These are phyloP conservation scores for Smallanthus sonchifolius DNA, from an alignment of 129 eudicot species.

Conservation along the genomic window DNA sequence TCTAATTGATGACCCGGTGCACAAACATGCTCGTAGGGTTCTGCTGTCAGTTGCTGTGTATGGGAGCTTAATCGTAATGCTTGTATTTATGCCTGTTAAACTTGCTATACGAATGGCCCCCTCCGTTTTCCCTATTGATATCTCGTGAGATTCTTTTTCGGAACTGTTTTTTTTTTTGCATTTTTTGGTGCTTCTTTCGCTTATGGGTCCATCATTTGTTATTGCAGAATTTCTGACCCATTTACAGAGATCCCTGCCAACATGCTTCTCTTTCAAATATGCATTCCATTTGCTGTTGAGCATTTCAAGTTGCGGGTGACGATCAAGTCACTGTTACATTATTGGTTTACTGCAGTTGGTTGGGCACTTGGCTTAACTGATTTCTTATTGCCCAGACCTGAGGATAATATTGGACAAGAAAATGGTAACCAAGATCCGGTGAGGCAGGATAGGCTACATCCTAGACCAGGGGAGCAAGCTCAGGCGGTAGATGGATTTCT, in stretches of 20 bases:
- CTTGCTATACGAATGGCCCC: conserved; percentile 93
- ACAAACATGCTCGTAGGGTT: conserved; percentile 97
- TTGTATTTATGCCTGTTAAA: conserved; percentile 85
- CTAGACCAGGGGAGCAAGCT: conserved; percentile 39
- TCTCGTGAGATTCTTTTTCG: conserved; percentile 51
- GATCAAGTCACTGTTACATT: conserved; percentile 71
- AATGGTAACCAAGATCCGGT: conserved; percentile 53
- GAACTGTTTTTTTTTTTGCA: conserved; percentile 2
- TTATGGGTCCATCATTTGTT: background rate
- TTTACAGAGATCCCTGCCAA: conserved; percentile 97
- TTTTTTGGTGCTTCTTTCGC: conserved; percentile 14
- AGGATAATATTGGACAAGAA: conserved; percentile 57
- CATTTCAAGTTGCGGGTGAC: conserved; percentile 85
- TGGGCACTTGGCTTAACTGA: conserved; percentile 83
- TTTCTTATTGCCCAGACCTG: conserved; percentile 73
- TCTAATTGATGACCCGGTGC: conserved; percentile 92
- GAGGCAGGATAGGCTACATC: conserved; percentile 50
- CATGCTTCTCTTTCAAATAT: conserved; percentile 92
- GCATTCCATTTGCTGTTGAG: conserved; percentile 96
- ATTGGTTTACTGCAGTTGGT: conserved; percentile 87
- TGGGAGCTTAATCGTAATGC: conserved; percentile 89
- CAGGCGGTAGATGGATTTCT: conserved; percentile 32
- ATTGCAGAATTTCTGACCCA: conserved; percentile 88
- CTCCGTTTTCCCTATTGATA: conserved; percentile 76
- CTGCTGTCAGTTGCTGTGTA: conserved; percentile 83